Percentiles rank a stretch among this genome's conserved stretches.
Evolutionary conservation across 106 monocot species (phyloP).

Genomic region (Platanthera zijinensis): DNA sequence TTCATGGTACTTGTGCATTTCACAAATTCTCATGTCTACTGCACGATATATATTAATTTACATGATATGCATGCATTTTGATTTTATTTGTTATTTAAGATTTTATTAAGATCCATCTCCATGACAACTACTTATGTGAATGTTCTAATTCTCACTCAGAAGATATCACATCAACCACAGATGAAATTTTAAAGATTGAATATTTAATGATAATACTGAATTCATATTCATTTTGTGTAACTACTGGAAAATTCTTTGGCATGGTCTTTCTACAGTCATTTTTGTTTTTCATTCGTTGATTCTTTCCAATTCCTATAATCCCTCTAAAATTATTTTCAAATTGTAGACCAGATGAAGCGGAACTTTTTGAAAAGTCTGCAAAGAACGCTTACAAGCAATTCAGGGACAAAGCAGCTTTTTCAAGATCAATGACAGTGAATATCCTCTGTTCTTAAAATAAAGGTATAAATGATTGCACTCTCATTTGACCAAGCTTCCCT

Average conservation of each 20-base stretch:
- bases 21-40: too few species aligned
- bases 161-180: not conserved
- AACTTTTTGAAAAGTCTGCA: slow-evolving; percentile 71
- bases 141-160: not conserved
- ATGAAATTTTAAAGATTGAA: too few species aligned
- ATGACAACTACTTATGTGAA: not conserved
- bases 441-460: not conserved
- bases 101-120: not conserved
- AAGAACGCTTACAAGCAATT: slow-evolving; percentile 57
- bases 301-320: not conserved
- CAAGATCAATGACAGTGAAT: slow-evolving; percentile 86
- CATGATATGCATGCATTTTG: too few species aligned
- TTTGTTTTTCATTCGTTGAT: not conserved
- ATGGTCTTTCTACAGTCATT: not conserved
- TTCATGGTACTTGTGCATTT: too few species aligned
- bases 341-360: slow-evolving; percentile 78
- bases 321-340: not conserved
- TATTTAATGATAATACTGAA: too few species aligned
- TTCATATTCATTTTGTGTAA: too few species aligned
- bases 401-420: slow-evolving; percentile 87
- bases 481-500: not conserved
- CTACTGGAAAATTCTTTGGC: too few species aligned
- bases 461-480: not conserved
- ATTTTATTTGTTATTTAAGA: too few species aligned
- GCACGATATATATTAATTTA: too few species aligned